Base-by-base conservation (phyloP, 176 grass and related monocot species). In the Alloteropsis semialata region DNA sequence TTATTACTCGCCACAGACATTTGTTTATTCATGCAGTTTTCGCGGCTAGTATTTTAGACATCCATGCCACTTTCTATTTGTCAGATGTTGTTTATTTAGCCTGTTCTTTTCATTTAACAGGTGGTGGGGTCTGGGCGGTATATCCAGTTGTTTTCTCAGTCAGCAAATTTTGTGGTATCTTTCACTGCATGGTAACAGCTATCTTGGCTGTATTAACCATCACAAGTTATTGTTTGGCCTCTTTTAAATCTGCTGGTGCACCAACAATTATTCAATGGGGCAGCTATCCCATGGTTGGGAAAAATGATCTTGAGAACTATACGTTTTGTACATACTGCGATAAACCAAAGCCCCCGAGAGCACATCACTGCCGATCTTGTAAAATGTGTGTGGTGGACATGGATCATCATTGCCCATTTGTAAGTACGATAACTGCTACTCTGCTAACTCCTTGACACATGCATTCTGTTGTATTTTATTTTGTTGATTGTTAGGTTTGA, bases 341-440 rank as follows among this genome's bases (percentile, higher is more conserved):
- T 64, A 99, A 84, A 89, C 96, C 96, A 39, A 99, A 99, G 75
- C 89, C 96, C 21, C 93, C 89, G 64, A 91, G 93, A 83, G 91
- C 96, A 87, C 93, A 99, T 83, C 96, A 96, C 72, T 99, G 96
- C 74, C 90, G 96, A 86, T 99, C 96, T 36, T 99, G 96, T 82
- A 93, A 89, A 93, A 96, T 88, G 87, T 99, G 96, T 49, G 89
- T 99, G 50, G 51, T 96, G 73, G 93, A 99, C 77, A 99, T 99
- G 96, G 96, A 99, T 86, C 96, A 99, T 84, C 96, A 99, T 76
- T 99, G 96, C 83, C 96, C 96, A 79, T 99, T 99, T 92, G 96
- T 99, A 93, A 91, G 96, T 93, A 34, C 28, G 41, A 50, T 75
- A 77, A 73, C 53, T 61, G 53, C 48, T 50, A 50, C 6, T 50